Conservation (phyloP, 805 yeast genomes). For the Brettanomyces naardenensis region DNA sequence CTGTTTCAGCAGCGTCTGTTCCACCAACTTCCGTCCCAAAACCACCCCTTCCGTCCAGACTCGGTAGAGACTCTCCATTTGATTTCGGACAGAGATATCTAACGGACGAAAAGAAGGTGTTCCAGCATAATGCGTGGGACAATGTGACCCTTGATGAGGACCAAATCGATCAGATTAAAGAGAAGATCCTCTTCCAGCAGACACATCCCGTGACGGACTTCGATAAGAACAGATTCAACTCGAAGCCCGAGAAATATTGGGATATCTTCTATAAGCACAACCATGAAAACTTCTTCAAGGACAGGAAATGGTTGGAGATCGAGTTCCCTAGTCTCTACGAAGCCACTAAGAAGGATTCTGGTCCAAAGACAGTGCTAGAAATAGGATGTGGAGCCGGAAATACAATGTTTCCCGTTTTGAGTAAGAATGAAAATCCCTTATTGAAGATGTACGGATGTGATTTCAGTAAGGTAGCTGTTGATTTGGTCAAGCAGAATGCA, state of each 20-base stretch:
- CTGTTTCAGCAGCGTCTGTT: too few relatives aligned
- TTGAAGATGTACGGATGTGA: slow-evolving; percentile 79
- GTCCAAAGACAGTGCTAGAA: slow-evolving; percentile 72
- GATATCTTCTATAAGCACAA: slow-evolving; percentile 88
- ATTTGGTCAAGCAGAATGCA: slow-evolving; percentile 62
- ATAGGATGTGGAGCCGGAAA: slow-evolving; percentile 99
- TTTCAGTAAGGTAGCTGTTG: slow-evolving; percentile 83
- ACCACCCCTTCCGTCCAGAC: slow-evolving; percentile 46
- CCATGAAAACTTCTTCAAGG: slow-evolving; percentile 90
- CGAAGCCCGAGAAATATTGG: slow-evolving; percentile 92
- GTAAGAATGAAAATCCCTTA: slow-evolving; percentile 73
- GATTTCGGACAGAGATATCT: slow-evolving; percentile 83
- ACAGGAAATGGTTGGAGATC: slow-evolving; percentile 90
- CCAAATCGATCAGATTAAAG: slow-evolving; percentile 47
- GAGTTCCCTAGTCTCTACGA: slow-evolving; percentile 85
- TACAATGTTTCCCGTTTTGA: slow-evolving; percentile 84
- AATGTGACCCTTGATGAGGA: slow-evolving; percentile 97
- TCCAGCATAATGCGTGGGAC: slow-evolving; percentile 94
- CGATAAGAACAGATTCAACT: slow-evolving; percentile 70
- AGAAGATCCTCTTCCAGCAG: slow-evolving; percentile 64
- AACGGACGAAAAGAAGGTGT: slow-evolving; percentile 69
- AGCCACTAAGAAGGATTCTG: slow-evolving; percentile 64
- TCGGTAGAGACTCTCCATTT: slow-evolving; percentile 85
- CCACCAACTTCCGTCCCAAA: too few relatives aligned
- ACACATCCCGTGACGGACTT: slow-evolving; percentile 82